A percentile compares a stretch with the other conserved stretches of the same genome.
Conservation (phyloP, 306 rosid species). For the Abrus precatorius region DNA sequence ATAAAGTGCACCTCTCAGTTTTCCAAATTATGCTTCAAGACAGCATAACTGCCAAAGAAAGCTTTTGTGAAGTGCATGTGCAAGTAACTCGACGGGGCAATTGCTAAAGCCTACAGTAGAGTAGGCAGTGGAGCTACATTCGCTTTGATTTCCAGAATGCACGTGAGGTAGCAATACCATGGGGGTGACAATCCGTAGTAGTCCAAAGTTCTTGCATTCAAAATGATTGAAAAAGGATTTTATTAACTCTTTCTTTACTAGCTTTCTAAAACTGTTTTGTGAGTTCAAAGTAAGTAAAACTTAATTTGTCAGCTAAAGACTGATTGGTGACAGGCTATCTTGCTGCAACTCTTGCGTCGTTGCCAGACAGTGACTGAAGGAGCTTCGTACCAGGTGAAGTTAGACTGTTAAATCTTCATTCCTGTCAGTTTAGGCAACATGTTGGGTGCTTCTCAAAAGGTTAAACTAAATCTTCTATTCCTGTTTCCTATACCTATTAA, state of each 20-base stretch:
- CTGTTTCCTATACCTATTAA: constrained; percentile 4
- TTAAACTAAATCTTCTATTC: background rate
- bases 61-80: constrained; percentile 36
- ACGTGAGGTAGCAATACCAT: constrained; percentile 18
- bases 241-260: background rate
- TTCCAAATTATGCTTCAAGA: constrained; percentile 28
- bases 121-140: constrained; percentile 23
- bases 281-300: constrained; percentile 42
- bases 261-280: background rate
- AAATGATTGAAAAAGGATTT: constrained; percentile 28
- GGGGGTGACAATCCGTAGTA: background rate
- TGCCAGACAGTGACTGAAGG: constrained; percentile 44
- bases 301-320: constrained; percentile 43
- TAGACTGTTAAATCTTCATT: constrained; percentile 36
- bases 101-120: background rate
- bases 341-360: constrained; percentile 37
- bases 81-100: constrained; percentile 33
- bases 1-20: constrained; percentile 18
- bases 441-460: background rate
- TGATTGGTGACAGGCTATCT: constrained; percentile 46
- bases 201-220: constrained; percentile 27
- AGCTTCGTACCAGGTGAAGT: constrained; percentile 46
- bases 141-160: constrained; percentile 5
- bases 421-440: constrained; percentile 9
- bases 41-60: constrained; percentile 11